Evolutionary conservation across 2,329 filamentous ascomycete genomes (phyloP), one percentile per base, ranked within the genome.

Genomic region (Sarocladiaceae sp.): DNA sequence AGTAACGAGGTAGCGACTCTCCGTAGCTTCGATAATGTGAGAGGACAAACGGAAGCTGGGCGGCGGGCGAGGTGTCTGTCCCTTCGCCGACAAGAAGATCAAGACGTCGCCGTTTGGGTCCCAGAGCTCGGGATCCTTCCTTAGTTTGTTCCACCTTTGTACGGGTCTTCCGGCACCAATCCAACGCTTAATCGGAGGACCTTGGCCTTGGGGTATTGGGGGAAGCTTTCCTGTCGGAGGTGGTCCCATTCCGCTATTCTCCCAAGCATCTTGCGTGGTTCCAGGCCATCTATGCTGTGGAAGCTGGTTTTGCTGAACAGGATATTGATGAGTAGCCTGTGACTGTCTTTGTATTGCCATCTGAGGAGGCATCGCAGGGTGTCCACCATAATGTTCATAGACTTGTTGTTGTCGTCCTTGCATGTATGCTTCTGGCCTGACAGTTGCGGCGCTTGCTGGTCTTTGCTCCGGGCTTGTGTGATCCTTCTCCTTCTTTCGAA

Each of bases 101-200:
- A 84, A 66, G 13, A 82, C 80, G 54, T 84, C 81, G 20, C 81
- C 81, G 53, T 80, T 79, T 0, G 75, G 74, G 57, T 83, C 78
- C 80, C 80, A 84, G 2, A 84, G 64, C 57, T 83, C 80, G 1
- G 79, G 78, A 47, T 84, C 80, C 60, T 82, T 80, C 10, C 76
- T 71, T 2, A 82, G 66, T 59, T 80, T 81, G 58, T 79, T 81
- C 79, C 79, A 82, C 26, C 72, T 67, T 49, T 77, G 72, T 0
- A 75, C 70, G 0, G 75, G 71, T 13, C 73, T 66, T 1, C 78
- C 77, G 3, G 65, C 69, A 0, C 79, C 79, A 12, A 76, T 66
- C 78, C 78, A 83, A 12, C 77, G 74, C 58, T 74, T 79, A 53
- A 80, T 74, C 2, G 71, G 67, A 0, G 74, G 71, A 12, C 62